Conservation (phyloP, 2,329 filamentous ascomycete genomes). For the Coleophoma cylindrospora region DNA sequence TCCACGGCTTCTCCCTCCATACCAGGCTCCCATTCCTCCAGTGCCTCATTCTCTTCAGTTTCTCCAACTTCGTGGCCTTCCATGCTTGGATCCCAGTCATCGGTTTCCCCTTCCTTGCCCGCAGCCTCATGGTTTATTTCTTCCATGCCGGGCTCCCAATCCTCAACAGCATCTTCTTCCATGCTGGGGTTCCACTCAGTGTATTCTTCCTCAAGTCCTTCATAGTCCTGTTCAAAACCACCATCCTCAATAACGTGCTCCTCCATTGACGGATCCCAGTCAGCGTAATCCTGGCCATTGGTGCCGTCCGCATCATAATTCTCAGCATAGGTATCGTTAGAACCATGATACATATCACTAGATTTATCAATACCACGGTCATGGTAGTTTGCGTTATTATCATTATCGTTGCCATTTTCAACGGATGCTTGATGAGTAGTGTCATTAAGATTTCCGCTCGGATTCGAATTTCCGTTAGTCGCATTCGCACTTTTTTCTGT, state of each 20-base stretch:
- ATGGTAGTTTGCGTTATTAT: background rate
- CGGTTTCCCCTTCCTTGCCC: background rate
- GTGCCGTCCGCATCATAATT: background rate
- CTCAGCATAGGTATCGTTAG: background rate
- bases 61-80: background rate
- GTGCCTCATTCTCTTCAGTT: background rate
- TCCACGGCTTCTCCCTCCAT: background rate
- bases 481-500: too few relatives aligned
- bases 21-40: background rate
- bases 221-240: too few relatives aligned
- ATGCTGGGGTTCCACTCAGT: too few relatives aligned
- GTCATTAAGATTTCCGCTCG: too few relatives aligned
- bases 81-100: background rate
- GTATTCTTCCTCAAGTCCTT: too few relatives aligned
- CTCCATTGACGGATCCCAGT: too few relatives aligned
- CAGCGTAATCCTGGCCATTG: too few relatives aligned
- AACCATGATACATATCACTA: background rate
- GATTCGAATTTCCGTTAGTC: too few relatives aligned
- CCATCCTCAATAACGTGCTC: too few relatives aligned
- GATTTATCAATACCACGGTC: background rate
- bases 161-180: too few relatives aligned
- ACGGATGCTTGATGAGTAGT: too few relatives aligned
- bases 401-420: background rate
- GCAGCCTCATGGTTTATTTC: background rate
- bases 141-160: too few relatives aligned